Conservation (phyloP, 2,329 filamentous ascomycete genomes). For the Aspergillus sojae region DNA sequence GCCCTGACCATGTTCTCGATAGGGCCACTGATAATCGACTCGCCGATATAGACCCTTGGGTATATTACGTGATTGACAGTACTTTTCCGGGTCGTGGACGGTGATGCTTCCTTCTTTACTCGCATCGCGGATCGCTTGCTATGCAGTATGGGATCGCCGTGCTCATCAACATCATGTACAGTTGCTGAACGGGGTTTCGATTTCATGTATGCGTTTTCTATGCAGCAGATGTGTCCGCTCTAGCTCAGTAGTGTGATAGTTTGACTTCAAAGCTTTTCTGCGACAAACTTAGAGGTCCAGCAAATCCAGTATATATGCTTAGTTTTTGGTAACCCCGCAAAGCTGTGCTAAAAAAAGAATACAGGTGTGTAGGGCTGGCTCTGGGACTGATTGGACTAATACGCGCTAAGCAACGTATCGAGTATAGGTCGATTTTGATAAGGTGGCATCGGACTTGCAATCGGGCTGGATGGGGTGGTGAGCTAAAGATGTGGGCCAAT, state of each 20-base stretch:
- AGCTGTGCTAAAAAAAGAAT: background rate
- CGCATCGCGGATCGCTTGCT: background rate
- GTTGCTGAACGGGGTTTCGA: background rate
- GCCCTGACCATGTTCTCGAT: conserved; percentile 18
- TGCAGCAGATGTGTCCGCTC: no score
- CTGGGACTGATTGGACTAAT: background rate
- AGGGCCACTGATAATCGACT: conserved; percentile 13
- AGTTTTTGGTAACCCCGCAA: background rate
- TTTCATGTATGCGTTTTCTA: background rate
- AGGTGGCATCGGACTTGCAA: background rate
- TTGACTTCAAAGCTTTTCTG: background rate
- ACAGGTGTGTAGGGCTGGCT: background rate
- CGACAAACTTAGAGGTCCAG: background rate
- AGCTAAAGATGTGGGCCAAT: background rate
- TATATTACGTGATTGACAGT: background rate
- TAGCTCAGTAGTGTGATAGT: background rate
- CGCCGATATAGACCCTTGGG: conserved; percentile 1
- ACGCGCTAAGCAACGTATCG: background rate
- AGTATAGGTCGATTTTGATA: background rate
- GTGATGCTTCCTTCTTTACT: background rate
- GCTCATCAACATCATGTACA: background rate
- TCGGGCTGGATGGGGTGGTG: background rate
- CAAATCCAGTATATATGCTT: background rate
- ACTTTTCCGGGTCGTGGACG: background rate
- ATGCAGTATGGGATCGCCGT: background rate